Conservation (phyloP, 768 basidiomycete genomes). For the Panus rudis region DNA sequence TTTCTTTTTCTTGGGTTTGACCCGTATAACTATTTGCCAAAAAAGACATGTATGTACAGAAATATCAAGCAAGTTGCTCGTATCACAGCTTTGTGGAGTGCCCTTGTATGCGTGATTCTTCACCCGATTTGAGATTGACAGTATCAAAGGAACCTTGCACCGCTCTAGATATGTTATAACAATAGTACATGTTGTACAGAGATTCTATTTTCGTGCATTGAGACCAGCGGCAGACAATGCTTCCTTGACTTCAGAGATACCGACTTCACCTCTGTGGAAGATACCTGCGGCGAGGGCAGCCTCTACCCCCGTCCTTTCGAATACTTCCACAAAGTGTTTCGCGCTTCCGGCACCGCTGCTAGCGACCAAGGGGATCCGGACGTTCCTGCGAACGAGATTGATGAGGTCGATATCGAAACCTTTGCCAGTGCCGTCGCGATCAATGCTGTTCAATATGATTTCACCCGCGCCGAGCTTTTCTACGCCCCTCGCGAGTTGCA, state of each 20-base stretch:
- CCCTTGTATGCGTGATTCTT: no score
- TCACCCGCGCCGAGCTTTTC: slow-evolving; percentile 92
- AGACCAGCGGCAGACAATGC: slow-evolving; percentile 40
- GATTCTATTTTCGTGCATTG: slow-evolving; percentile 32
- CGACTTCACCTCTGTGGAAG: slow-evolving; percentile 88
- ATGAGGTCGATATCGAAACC: slow-evolving; percentile 86
- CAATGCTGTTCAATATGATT: slow-evolving; percentile 91
- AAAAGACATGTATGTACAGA: slow-evolving; percentile 1
- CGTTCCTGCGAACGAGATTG: slow-evolving; percentile 62
- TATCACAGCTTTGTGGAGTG: no score
- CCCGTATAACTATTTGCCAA: not conserved
- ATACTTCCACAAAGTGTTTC: slow-evolving; percentile 86
- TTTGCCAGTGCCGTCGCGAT: slow-evolving; percentile 83
- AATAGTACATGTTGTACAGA: not conserved
- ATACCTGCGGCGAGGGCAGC: slow-evolving; percentile 96
- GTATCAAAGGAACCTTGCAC: no score
- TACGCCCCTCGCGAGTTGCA: slow-evolving; percentile 88
- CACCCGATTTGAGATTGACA: no score
- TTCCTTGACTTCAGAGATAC: slow-evolving; percentile 74
- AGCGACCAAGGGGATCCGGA: slow-evolving; percentile 89
- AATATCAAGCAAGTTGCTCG: not conserved
- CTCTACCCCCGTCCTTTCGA: slow-evolving; percentile 71
- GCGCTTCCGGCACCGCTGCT: slow-evolving; percentile 85
- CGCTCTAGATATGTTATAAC: not conserved
- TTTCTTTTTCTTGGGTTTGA: not conserved